Evolutionary conservation across 2,329 filamentous ascomycete genomes (phyloP), one percentile per base, ranked within the genome.

Genomic region (Coccinonectria pachysandricola): DNA sequence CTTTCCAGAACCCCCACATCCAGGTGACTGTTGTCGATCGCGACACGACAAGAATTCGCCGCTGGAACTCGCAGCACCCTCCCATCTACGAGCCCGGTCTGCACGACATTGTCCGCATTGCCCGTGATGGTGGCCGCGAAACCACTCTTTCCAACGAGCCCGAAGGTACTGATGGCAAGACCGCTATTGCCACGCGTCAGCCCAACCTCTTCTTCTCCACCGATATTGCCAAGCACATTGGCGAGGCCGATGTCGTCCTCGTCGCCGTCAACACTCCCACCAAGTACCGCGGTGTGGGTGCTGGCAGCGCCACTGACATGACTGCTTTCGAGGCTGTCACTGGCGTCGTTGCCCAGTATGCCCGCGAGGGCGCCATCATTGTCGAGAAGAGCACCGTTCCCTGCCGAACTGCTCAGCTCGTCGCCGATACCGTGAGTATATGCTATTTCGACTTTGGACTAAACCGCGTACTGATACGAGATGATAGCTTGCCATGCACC

Each of bases 311-410:
- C 0, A 79, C 79, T 10, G 79, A 87, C 42, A 71, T 87, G 59
- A 72, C 71, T 2, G 72, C 74, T 8, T 70, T 87, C 14, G 80
- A 87, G 50, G 71, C 71, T 11, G 80, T 79, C 5, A 74, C 73
- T 2, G 64, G 68, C 26, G 71, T 72, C 29, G 75, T 87, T 17
- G 81, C 79, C 7, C 60, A 70, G 37, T 62, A 76, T 35, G 77
- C 80, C 3, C 72, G 67, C 15, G 60, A 66, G 11, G 76, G 75
- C 24, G 72, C 78, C 28, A 81, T 87, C 29, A 72, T 88, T 26
- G 81, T 87, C 12, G 81, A 87, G 59, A 88, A 87, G 60, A 80
- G 74, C 30, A 88, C 82, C 0, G 82, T 87, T 14, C 82, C 82
- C 3, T 83, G 78, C 49, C 64, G 76, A 34, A 86, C 81, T 5